A percentile compares a stretch with the other conserved stretches of the same genome.
phyloP scores from a whole-genome alignment of 1,139 yeast genomes.

The Petasospora rhodanensis region DNA sequence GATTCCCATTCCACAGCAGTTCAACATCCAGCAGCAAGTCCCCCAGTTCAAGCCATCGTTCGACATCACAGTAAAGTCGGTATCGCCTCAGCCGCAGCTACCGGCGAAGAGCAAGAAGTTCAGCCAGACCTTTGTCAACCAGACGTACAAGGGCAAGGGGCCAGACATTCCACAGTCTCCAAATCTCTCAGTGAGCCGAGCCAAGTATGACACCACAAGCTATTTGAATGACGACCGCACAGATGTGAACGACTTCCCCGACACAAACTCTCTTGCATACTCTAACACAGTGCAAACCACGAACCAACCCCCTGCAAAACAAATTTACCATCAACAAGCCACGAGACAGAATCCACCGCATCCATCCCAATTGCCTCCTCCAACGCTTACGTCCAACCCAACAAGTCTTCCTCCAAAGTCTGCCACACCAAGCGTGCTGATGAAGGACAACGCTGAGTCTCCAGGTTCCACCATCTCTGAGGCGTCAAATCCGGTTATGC shows the following conservation, averaged over 20 bases:
- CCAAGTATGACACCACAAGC: constrained; percentile 16
- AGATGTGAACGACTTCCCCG: constrained; percentile 14
- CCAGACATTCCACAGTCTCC: constrained; percentile 14
- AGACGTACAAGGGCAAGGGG: constrained; percentile 12
- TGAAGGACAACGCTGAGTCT: constrained; percentile 18
- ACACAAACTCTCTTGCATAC: constrained; percentile 15
- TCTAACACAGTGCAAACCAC: constrained; percentile 11
- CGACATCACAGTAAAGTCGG: constrained; percentile 9
- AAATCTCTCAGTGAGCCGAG: constrained; percentile 10
- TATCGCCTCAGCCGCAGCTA: constrained; percentile 9
- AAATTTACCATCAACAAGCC: constrained; percentile 1
- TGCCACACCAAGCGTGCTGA: constrained; percentile 17
- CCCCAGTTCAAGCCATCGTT: constrained; percentile 17
- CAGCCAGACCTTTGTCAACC: constrained; percentile 18
- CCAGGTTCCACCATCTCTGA: constrained; percentile 19
- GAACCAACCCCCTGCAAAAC: constrained; percentile 5
- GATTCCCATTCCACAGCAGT: no score
- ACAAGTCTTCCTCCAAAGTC: constrained; percentile 1
- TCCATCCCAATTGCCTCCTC: constrained; percentile 15
- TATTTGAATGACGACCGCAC: constrained; percentile 18
- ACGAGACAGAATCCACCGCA: constrained; percentile 12
- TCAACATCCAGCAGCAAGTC: constrained; percentile 14
- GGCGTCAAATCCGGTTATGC: constrained; percentile 10
- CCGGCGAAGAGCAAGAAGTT: constrained; percentile 14
- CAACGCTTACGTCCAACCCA: constrained; percentile 5